phyloP scores from a whole-genome alignment of 2,329 filamentous ascomycete genomes.

The Fusarium sp. region DNA sequence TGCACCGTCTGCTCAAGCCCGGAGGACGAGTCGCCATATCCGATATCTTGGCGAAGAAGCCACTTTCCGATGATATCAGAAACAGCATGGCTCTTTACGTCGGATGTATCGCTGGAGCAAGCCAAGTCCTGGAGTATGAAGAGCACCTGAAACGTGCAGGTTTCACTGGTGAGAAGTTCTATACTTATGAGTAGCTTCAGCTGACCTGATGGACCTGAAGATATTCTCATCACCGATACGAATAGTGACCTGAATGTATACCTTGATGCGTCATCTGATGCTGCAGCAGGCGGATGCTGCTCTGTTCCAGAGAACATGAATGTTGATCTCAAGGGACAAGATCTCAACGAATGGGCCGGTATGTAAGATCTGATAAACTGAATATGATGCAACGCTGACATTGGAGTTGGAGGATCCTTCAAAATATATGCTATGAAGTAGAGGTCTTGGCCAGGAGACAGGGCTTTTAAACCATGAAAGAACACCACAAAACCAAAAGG shows the following conservation, averaged over 20 bases:
- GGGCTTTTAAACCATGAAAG: background rate
- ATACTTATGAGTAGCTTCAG: rapidly evolving
- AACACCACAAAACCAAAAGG: rapidly evolving
- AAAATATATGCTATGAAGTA: background rate
- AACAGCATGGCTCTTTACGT: conserved; percentile 63
- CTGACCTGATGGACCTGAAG: background rate
- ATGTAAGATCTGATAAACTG: too few relatives aligned
- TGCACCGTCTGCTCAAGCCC: conserved; percentile 64
- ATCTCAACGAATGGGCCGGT: background rate
- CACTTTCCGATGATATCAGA: conserved; percentile 58
- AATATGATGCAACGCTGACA: background rate
- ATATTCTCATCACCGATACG: background rate
- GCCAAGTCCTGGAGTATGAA: conserved; percentile 61
- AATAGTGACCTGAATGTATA: background rate
- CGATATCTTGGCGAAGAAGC: conserved; percentile 65
- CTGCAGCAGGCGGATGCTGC: background rate
- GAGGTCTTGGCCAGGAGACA: background rate
- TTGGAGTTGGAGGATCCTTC: background rate
- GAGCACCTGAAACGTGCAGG: conserved; percentile 59
- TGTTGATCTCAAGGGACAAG: background rate
- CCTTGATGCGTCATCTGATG: background rate
- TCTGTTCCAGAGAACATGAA: background rate
- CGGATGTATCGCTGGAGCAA: conserved; percentile 68
- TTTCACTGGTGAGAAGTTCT: conserved; percentile 53
- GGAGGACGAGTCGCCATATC: conserved; percentile 67